Evolutionary conservation across 2,329 filamentous ascomycete genomes (phyloP).

Genomic region (Emergomyces orientalis): DNA sequence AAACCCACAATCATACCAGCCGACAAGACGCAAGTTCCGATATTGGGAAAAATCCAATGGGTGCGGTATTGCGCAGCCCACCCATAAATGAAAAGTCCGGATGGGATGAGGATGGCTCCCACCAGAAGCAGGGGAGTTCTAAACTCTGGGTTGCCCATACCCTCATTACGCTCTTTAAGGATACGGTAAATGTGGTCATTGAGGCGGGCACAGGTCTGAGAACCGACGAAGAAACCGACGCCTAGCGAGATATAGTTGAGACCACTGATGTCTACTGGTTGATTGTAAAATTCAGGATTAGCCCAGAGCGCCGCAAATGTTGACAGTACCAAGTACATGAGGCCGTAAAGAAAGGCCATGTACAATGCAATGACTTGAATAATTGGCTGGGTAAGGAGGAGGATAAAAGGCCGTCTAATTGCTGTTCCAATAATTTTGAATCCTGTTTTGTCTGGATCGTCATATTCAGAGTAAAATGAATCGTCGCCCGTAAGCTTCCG

Average conservation of each 20-base stretch:
- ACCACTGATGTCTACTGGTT: conserved; percentile 49
- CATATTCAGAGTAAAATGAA: conserved; percentile 12
- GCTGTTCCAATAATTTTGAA: conserved; percentile 28
- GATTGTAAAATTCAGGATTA: conserved; percentile 38
- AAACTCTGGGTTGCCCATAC: conserved; percentile 19
- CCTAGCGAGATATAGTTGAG: conserved; percentile 57
- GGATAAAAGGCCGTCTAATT: conserved; percentile 46
- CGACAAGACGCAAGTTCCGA: conserved; percentile 13
- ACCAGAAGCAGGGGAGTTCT: conserved; percentile 48
- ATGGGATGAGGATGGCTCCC: conserved; percentile 45
- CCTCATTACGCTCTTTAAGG: background rate
- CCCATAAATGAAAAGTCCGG: conserved; percentile 51
- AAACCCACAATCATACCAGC: conserved; percentile 10
- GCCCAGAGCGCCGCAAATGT: conserved; percentile 54
- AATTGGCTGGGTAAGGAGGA: conserved; percentile 51
- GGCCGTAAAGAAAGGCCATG: conserved; percentile 51
- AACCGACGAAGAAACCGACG: conserved; percentile 51
- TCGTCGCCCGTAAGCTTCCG: conserved; percentile 25
- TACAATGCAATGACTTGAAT: conserved; percentile 48
- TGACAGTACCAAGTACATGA: conserved; percentile 52
- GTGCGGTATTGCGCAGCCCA: conserved; percentile 45
- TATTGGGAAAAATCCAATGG: conserved; percentile 49
- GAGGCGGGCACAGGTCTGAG: conserved; percentile 36
- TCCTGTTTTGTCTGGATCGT: conserved; percentile 27
- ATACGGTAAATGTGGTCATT: conserved; percentile 6